These are phyloP conservation scores for Penicillium crustosum DNA, from an alignment of 2,329 filamentous ascomycete genomes.

Conservation along the genomic window DNA sequence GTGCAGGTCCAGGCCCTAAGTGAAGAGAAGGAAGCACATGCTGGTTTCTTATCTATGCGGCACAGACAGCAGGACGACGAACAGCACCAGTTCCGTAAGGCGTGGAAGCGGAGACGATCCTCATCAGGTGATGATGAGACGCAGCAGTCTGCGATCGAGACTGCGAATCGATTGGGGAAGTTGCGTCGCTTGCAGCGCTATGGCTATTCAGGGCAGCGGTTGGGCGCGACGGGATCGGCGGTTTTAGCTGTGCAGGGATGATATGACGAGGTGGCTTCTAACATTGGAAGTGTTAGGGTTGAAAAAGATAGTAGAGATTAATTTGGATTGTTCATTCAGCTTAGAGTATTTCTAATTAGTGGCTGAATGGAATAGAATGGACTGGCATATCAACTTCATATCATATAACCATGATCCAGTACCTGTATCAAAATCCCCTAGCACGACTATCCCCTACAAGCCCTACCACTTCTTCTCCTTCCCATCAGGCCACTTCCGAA, in stretches of 20 bases:
- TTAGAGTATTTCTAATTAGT: not conserved
- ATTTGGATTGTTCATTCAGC: not conserved
- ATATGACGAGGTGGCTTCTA: not conserved
- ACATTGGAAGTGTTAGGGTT: not conserved
- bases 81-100: conserved; percentile 36
- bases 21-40: conserved; percentile 37
- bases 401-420: too few species aligned
- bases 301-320: not conserved
- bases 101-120: conserved; percentile 32
- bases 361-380: not conserved
- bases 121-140: conserved; percentile 5
- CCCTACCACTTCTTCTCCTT: not conserved
- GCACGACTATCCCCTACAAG: not conserved
- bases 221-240: conserved; percentile 9
- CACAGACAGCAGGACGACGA: conserved; percentile 36
- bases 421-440: too few species aligned
- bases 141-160: conserved; percentile 1
- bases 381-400: too few species aligned
- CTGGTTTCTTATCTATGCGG: conserved; percentile 32
- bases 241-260: conserved; percentile 15
- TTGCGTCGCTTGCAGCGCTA: conserved; percentile 18
- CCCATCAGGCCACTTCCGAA: conserved; percentile 55
- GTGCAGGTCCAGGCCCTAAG: conserved; percentile 31
- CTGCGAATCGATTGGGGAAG: conserved; percentile 7
- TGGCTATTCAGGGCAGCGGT: conserved; percentile 8